These are phyloP conservation scores for Nemophila menziesii DNA, from an alignment of 257 asterid genomes.

Conservation along the genomic window DNA sequence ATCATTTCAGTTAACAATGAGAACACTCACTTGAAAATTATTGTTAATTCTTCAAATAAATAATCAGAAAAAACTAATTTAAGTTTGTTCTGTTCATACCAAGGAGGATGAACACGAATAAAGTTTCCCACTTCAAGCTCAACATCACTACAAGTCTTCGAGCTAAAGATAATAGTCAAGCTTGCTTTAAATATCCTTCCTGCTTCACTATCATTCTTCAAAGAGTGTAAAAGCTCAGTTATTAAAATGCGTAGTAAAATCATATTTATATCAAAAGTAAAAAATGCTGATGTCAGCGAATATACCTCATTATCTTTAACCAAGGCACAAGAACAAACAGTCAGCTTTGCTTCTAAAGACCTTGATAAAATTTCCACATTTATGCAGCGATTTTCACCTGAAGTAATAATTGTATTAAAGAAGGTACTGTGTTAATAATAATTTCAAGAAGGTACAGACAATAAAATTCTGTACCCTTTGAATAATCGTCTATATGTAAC, in stretches of 20 bases:
- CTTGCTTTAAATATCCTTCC: constrained; percentile 22
- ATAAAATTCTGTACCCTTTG: constrained; percentile 30
- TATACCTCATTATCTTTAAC: constrained; percentile 41
- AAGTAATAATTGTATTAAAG: constrained; percentile 7
- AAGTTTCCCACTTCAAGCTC: constrained; percentile 66
- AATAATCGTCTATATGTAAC: constrained; percentile 17
- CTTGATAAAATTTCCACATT: constrained; percentile 57
- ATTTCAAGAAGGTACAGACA: constrained; percentile 4
- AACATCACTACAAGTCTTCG: constrained; percentile 46
- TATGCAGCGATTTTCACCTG: constrained; percentile 40
- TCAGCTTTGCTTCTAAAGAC: constrained; percentile 77
- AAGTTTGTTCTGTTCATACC: constrained; percentile 38
- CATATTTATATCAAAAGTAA: neutral
- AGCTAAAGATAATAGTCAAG: constrained; percentile 54
- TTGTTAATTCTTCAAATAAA: no score
- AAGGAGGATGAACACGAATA: constrained; percentile 54
- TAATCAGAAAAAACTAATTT: neutral
- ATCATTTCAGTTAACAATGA: constrained; percentile 3
- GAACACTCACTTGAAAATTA: neutral
- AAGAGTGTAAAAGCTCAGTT: neutral
- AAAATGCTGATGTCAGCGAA: constrained; percentile 8
- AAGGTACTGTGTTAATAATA: constrained; percentile 5
- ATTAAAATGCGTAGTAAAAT: neutral
- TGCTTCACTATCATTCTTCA: constrained; percentile 21
- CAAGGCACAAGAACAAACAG: constrained; percentile 56